Base-by-base conservation (phyloP, 2,329 filamentous ascomycete species). In the Fusarium proliferatum region DNA sequence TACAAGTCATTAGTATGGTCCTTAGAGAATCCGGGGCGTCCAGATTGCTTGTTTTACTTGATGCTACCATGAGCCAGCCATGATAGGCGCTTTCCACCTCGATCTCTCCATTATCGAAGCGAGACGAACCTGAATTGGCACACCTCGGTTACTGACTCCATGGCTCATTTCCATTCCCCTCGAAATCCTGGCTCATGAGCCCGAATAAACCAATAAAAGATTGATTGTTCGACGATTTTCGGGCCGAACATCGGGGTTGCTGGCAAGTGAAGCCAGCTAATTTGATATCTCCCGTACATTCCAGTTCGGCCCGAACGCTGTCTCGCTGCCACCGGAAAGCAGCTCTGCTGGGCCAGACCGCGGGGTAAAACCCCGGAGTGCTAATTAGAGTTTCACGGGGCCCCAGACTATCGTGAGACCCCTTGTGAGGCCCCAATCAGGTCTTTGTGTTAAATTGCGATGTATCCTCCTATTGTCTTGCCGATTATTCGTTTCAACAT, bases 401-500 rank as follows among this genome's bases (percentile, higher is more conserved):
- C 30, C n/a, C 30, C n/a, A 51, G n/a, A 51, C 30, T 34, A 34
- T 23, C 11, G 5, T 23, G 8, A 19, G n/a, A 34, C 8, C 48
- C 48, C 16, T 19, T 23, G 2, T 5, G 9, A 23, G 6, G 2
- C 16, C 8, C 13, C 30, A 5, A 34, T 23, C 5, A 5, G 13
- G 8, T 34, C 48, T 23, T 5, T 5, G 8, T 8, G 21, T 17
- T 51, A 34, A 34, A 51, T 51, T 10, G 5, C 30, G 3, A 19
- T 4, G 16, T 2, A 34, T 51, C n/a, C 48, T 51, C 48, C 36
- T 51, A 2, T 51, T 5, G 11, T 8, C 6, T 7, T 30, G 4
- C 9, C 2, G 0, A 15, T 5, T 3, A 1, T 9, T 28, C 9
- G 6, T 16, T 21, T 9, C 10, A 8, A 4, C 3, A 21, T 48